Evolutionary conservation across 2,329 filamentous ascomycete genomes (phyloP).

Genomic region (Stachybotrys chartarum): DNA sequence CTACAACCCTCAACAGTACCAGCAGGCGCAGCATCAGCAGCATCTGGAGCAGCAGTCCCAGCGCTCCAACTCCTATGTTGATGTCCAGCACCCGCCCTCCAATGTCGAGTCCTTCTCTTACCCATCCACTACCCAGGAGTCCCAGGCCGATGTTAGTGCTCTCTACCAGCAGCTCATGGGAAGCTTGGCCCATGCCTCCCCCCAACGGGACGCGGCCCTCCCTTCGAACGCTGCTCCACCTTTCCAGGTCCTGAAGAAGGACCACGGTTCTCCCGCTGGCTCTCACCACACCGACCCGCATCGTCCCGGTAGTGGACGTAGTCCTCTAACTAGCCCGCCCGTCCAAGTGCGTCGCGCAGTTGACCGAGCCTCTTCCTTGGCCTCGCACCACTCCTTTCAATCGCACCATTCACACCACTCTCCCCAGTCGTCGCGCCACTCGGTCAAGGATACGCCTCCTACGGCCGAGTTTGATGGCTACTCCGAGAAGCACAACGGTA

Average conservation of each 20-base stretch:
- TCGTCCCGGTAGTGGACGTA: constrained; percentile 32
- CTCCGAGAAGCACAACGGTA: constrained; percentile 57
- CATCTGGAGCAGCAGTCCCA: constrained; percentile 16
- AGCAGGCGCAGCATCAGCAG: constrained; percentile 14
- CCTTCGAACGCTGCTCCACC: constrained; percentile 22
- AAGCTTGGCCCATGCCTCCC: constrained; percentile 29
- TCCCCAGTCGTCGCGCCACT: constrained; percentile 12
- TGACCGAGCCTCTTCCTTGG: constrained; percentile 26
- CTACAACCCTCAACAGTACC: constrained; percentile 13
- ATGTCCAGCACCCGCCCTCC: constrained; percentile 12
- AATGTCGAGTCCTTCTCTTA: constrained; percentile 17
- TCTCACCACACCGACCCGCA: constrained; percentile 32
- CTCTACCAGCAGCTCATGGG: constrained; percentile 31
- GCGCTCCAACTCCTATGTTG: constrained; percentile 15
- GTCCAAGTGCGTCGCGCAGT: constrained; percentile 32
- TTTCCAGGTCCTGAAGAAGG: constrained; percentile 47
- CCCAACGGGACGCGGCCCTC: constrained; percentile 28
- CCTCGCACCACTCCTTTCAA: constrained; percentile 14
- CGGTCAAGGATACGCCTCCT: constrained; percentile 20
- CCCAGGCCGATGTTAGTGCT: constrained; percentile 24
- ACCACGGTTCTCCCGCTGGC: constrained; percentile 28
- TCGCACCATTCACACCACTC: constrained; percentile 14
- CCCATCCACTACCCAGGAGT: constrained; percentile 27
- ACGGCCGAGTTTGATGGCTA: constrained; percentile 21
- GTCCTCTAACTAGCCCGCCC: constrained; percentile 34